phyloP scores from a whole-genome alignment of 2,329 filamentous ascomycete species.

The Cercospora janseana region DNA sequence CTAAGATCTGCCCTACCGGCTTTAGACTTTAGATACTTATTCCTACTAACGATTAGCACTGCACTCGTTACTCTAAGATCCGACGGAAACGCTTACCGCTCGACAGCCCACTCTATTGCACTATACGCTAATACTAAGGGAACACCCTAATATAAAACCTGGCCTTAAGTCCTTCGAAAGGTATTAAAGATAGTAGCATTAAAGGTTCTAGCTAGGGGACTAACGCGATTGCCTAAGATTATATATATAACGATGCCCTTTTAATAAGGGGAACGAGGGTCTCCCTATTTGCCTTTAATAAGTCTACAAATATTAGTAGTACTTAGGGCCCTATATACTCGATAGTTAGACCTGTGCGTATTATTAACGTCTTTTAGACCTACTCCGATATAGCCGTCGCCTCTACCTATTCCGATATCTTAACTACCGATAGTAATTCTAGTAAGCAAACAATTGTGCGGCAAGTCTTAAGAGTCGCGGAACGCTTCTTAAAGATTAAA shows the following conservation, averaged over 20 bases:
- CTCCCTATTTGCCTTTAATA: constrained; percentile 18
- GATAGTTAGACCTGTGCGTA: constrained; percentile 6
- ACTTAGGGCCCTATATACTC: no score
- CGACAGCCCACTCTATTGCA: constrained; percentile 82
- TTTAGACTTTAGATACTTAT: constrained; percentile 80
- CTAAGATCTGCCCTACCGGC: constrained; percentile 58
- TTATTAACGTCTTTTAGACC: constrained; percentile 9
- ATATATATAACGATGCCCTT: constrained; percentile 67
- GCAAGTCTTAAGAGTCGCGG: no score
- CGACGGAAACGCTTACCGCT: constrained; percentile 64
- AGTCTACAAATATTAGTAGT: not conserved
- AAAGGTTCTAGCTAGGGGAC: constrained; percentile 72
- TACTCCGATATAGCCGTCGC: not conserved
- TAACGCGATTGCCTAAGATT: constrained; percentile 82
- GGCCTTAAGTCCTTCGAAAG: constrained; percentile 77
- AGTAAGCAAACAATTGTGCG: no score
- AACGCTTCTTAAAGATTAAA: no score
- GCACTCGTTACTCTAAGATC: not conserved
- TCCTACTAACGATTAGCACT: constrained; percentile 50
- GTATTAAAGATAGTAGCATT: constrained; percentile 92
- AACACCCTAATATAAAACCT: constrained; percentile 85
- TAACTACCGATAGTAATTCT: not conserved
- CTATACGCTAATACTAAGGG: constrained; percentile 77
- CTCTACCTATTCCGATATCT: not conserved
- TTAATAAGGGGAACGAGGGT: constrained; percentile 46